Conservation (phyloP, 108 stramenopile genomes). For the Fragilaria crotonensis region DNA sequence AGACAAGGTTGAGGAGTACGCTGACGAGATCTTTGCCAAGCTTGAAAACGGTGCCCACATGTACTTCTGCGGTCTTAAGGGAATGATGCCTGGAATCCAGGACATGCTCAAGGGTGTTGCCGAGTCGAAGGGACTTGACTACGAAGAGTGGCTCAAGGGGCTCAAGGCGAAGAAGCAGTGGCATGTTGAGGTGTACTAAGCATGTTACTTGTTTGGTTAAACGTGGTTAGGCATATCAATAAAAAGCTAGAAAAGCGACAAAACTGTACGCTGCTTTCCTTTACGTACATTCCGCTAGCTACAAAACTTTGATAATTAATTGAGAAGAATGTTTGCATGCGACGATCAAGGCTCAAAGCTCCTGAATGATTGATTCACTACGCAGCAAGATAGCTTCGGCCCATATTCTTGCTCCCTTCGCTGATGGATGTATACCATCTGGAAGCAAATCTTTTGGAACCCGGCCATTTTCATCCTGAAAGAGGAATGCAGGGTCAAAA, state of each 20-base stretch:
- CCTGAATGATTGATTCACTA: not conserved
- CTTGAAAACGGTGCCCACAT: conserved; percentile 90
- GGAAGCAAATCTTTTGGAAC: not conserved
- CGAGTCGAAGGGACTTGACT: conserved; percentile 76
- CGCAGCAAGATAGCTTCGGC: conserved; percentile 2
- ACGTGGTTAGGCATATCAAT: not conserved
- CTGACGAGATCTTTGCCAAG: conserved; percentile 89
- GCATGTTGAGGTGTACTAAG: conserved; percentile 88
- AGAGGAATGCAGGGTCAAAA: conserved; percentile 27
- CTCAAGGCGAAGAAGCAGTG: conserved; percentile 88
- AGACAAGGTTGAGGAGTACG: conserved; percentile 96
- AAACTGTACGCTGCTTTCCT: not conserved
- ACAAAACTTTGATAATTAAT: not conserved
- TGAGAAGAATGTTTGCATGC: not conserved
- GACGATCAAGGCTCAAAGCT: not conserved
- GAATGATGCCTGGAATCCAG: conserved; percentile 97
- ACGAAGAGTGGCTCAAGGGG: conserved; percentile 77
- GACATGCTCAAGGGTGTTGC: conserved; percentile 89
- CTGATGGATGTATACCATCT: conserved; percentile 21
- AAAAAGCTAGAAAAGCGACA: not conserved
- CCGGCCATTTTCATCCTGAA: conserved; percentile 1
- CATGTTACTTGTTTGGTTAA: not conserved
- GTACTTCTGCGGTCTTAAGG: conserved; percentile 97
- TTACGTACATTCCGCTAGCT: not conserved
- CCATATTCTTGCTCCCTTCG: conserved; percentile 8